Conservation (phyloP, 176 grass and related monocot species). For the Oryza meridionalis region DNA sequence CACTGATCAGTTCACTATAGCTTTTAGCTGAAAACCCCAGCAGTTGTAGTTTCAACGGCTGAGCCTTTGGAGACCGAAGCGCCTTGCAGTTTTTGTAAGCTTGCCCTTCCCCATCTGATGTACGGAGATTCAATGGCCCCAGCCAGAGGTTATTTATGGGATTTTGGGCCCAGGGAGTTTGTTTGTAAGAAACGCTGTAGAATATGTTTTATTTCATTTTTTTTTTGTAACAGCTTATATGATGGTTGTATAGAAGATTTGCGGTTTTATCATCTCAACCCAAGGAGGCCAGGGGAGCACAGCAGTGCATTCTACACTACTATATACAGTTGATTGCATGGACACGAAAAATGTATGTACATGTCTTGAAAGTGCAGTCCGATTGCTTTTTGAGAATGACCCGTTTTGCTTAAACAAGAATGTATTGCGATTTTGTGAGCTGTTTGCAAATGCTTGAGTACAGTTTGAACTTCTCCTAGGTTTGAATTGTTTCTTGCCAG, state of each 20-base stretch:
- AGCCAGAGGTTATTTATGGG: slow-evolving; percentile 27
- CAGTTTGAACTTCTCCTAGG: not conserved
- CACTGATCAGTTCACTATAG: slow-evolving; percentile 52
- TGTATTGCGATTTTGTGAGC: not conserved
- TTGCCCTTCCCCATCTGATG: slow-evolving; percentile 39
- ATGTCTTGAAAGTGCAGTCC: slow-evolving; percentile 4
- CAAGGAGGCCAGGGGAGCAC: not conserved
- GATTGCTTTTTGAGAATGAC: not conserved
- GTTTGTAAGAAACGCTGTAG: slow-evolving; percentile 55
- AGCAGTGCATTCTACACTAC: slow-evolving; percentile 16
- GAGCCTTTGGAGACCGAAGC: slow-evolving; percentile 40
- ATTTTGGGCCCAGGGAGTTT: slow-evolving; percentile 39
- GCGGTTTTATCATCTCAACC: slow-evolving; percentile 15
- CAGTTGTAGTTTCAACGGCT: slow-evolving; percentile 31
- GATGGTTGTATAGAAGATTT: slow-evolving; percentile 54
- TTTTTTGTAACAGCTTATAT: slow-evolving; percentile 47
- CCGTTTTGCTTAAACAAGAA: not conserved
- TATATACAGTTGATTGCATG: slow-evolving; percentile 27
- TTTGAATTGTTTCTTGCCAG: not conserved
- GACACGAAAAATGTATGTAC: slow-evolving; percentile 24
- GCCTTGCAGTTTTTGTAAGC: slow-evolving; percentile 43
- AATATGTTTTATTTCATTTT: slow-evolving; percentile 34
- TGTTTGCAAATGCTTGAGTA: not conserved
- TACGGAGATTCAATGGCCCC: not conserved
- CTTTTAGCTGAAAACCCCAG: slow-evolving; percentile 36